Evolutionary conservation across 2,329 filamentous ascomycete species (phyloP).

Genomic region (Grosmannia serpens): DNA sequence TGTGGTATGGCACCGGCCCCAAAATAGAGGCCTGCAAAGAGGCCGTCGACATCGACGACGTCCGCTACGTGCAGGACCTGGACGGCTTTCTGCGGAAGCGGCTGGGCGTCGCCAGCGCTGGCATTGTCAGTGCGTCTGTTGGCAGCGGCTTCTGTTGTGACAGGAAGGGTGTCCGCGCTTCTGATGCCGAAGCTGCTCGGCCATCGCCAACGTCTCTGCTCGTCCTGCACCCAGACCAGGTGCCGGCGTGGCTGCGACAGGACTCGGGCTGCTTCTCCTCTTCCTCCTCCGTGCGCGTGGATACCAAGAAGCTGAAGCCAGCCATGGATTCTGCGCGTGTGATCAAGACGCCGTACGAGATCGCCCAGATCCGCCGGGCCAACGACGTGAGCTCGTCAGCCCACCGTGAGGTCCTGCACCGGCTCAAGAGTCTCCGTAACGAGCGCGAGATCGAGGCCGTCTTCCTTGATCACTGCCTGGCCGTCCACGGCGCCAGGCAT

Average conservation of each 20-base stretch:
- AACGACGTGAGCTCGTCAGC: constrained; percentile 69
- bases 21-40: constrained; percentile 48
- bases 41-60: constrained; percentile 59
- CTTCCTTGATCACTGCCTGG: constrained; percentile 62
- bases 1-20: constrained; percentile 54
- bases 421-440: constrained; percentile 51
- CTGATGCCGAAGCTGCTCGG: neutral
- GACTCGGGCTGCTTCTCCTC: neutral
- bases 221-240: constrained; percentile 26
- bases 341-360: constrained; percentile 76
- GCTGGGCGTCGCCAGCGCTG: constrained; percentile 18
- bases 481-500: constrained; percentile 52
- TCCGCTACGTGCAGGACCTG: constrained; percentile 43
- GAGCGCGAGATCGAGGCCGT: constrained; percentile 76
- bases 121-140: neutral
- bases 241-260: constrained; percentile 10
- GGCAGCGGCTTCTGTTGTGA: constrained; percentile 10
- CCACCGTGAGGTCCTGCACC: constrained; percentile 60
- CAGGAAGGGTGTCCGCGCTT: constrained; percentile 12
- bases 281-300: constrained; percentile 27
- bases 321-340: constrained; percentile 74
- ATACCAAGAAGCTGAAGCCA: constrained; percentile 43
- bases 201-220: constrained; percentile 25
- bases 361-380: constrained; percentile 69
- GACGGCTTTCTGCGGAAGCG: constrained; percentile 36